Base-by-base conservation (phyloP, 441 rosid genomes). In the Eruca vesicaria region DNA sequence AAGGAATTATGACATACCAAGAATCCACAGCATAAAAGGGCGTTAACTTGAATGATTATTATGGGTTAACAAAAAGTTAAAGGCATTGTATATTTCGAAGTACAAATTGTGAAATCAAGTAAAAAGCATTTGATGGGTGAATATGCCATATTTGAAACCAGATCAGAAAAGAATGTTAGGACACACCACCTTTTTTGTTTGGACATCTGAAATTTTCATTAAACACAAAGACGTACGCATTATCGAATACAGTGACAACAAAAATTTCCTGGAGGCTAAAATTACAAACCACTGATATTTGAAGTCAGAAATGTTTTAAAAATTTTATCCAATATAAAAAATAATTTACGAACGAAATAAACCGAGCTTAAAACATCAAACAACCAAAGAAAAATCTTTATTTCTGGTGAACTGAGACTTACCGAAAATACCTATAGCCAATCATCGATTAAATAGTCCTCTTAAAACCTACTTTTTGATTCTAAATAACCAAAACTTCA, bases 1-100 rank as follows among this genome's bases (percentile, higher is more conserved):
- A 93, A 93, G 98, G 74, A 89, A 88, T 52, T 21, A 9, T 52
- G 69, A 82, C 75, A 77, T 86, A 80, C 71, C 84, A 21, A 61
- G 43, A 78, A 73, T 76, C 63, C 79, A 84, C 88, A 66, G 53
- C 65, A 57, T 50, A 9, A 59, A 70, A 78, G 63, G 19, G 29
- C 71, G 64, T 72, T 28, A 72, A 66, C 65, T 52, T 72, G 59
- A 71, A 66, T 66, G 63, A 77, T 77, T 62, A 72, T 38, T 33
- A 9, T 1, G 33, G 63, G 71, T 63, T 63, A 59, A 31, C 43
- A 9, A 58, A 78, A 78, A 72, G 78, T 61, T 60, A 78, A 78
- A 72, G 81, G 32, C 38, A 78, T 62, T 72, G 67, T 28, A 71
- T 60, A 66, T 53, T 10, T 72, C 63, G 0, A 77, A 77, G 77